Percentiles rank a stretch among this genome's conserved stretches.
phyloP scores from a whole-genome alignment of 139 green algal genomes.

The Chlorella sorokiniana region DNA sequence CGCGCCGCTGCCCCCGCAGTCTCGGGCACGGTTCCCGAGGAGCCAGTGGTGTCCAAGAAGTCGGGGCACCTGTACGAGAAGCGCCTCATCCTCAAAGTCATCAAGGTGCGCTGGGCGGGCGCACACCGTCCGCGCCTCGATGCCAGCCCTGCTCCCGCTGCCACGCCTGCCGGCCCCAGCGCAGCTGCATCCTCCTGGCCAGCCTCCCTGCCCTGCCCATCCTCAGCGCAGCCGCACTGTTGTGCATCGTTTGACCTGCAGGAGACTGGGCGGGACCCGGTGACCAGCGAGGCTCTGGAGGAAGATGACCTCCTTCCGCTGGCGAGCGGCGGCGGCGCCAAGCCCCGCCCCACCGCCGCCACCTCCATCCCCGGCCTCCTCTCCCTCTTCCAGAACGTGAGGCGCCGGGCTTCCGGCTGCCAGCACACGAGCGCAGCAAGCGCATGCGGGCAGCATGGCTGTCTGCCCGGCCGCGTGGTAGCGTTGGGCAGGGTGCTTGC shows the following conservation, averaged over 20 bases:
- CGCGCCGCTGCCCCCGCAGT: conserved; percentile 55
- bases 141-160: background rate
- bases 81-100: conserved; percentile 83
- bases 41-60: conserved; percentile 87
- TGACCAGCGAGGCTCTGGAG: conserved; percentile 75
- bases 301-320: conserved; percentile 87
- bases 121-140: no score
- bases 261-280: conserved; percentile 86
- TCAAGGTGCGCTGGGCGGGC: conserved; percentile 34
- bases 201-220: no score
- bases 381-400: conserved; percentile 88
- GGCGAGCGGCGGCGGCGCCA: conserved; percentile 69
- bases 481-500: no score
- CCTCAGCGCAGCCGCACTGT: background rate
- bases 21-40: conserved; percentile 82
- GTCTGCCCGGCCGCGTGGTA: no score
- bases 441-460: background rate
- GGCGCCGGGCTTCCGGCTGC: background rate
- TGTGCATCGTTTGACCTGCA: conserved; percentile 45
- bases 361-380: conserved; percentile 95
- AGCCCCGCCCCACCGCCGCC: conserved; percentile 77
- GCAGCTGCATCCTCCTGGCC: no score
- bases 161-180: background rate
- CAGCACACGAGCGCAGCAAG: background rate
- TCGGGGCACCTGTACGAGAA: conserved; percentile 90